Base-by-base conservation (phyloP, 2,329 filamentous ascomycete species). In the Dothidotthia symphoricarpi region DNA sequence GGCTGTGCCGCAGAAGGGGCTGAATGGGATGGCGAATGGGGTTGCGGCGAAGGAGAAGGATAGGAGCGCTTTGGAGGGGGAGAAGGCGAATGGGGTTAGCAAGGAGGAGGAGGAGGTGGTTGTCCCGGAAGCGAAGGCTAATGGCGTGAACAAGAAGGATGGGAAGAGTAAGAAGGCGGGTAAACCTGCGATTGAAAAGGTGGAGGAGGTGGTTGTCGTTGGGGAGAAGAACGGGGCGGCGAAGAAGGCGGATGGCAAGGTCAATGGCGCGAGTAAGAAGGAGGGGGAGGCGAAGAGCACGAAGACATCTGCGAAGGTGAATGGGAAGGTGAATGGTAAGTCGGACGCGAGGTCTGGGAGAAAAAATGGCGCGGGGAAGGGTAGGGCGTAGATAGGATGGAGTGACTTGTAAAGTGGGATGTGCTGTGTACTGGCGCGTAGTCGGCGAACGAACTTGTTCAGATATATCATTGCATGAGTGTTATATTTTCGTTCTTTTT, bases 1-100 rank as follows among this genome's bases (percentile, higher is more conserved):
- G 48, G 63, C 65, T 1, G 31, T 56, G 3, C 42, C 47, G 28
- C 41, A 35, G 39, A 63, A 61, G 41, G 48, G 37, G 12, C 32
- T 43, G 28, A 45, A 43, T 16, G 45, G 24, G 16, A 42, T 28
- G n/a, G 42, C n/a, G 3, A 44, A 48, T n/a, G 50, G 48, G 28
- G 24, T 28, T 6, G 26, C 36, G 6, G 27, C 36, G 16, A 41
- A 41, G 33, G 59, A 61, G 47, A 55, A 59, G 39, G 51, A 55
- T 36, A 58, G 57, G 28, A 34, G 30, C 6, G 34, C 29, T 14
- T 49, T 48, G 38, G 37, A 50, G 28, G 31, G 37, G 19, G 32
- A 38, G 24, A 25, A 28, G 16, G 49, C 49, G n/a, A 17, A 28
- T 12, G 15, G 11, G 35, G 24, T 15, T 25, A 24, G 7, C 32